Conservation (phyloP, 441 rosid genomes). For the Arabidopsis lyrata region DNA sequence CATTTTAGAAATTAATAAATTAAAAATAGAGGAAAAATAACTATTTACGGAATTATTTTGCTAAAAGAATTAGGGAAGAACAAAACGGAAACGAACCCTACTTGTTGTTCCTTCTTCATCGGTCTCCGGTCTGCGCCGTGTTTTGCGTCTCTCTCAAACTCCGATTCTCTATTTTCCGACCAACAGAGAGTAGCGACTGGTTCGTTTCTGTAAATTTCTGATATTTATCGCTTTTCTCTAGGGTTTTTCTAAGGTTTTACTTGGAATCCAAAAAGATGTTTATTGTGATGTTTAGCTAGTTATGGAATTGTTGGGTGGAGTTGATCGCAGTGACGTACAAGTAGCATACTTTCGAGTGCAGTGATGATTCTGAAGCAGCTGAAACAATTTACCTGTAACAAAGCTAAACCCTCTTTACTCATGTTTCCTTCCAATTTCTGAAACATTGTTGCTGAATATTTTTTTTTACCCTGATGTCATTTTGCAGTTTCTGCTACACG, state of each 20-base stretch:
- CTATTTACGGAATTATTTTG: background rate
- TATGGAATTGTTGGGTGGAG: constrained; percentile 15
- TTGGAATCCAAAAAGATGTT: background rate
- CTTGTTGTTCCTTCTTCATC: constrained; percentile 10
- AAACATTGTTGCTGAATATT: background rate
- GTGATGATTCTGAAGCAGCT: constrained; percentile 39
- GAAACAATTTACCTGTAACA: constrained; percentile 33
- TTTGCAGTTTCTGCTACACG: constrained; percentile 43
- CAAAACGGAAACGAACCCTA: constrained; percentile 29
- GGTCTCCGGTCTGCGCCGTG: constrained; percentile 18
- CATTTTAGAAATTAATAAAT: background rate
- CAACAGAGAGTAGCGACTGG: background rate
- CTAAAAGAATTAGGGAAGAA: background rate
- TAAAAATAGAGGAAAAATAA: background rate
- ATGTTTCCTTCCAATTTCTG: background rate
- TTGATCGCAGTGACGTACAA: constrained; percentile 17
- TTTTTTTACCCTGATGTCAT: background rate
- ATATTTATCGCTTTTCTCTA: background rate
- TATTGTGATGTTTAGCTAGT: constrained; percentile 6
- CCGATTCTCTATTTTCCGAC: constrained; percentile 3
- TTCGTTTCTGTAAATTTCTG: constrained; percentile 8
- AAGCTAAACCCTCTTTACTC: constrained; percentile 5
- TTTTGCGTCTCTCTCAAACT: constrained; percentile 16
- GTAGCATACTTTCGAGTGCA: constrained; percentile 14
- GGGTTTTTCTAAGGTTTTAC: background rate